Percentiles rank a stretch among this genome's conserved stretches.
Evolutionary conservation across 23 red algal species (phyloP).

Genomic region (Gracilariopsis chorda): DNA sequence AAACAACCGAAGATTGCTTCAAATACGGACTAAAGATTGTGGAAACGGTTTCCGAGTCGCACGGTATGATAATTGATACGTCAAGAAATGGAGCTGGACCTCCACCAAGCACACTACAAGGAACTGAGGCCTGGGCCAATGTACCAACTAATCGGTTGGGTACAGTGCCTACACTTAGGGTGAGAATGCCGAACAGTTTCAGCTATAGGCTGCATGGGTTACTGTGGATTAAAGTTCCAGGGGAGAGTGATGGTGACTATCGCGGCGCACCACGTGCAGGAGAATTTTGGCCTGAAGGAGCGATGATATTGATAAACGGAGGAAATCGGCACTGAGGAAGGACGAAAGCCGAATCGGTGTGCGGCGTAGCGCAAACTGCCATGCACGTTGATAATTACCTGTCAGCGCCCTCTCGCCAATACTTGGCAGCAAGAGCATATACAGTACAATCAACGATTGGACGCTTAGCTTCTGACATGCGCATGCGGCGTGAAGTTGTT

Average conservation of each 20-base stretch:
- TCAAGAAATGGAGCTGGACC: constrained; percentile 56
- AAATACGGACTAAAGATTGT: constrained; percentile 34
- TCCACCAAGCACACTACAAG: constrained; percentile 1
- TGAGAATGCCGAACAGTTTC: constrained; percentile 36
- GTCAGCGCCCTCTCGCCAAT: too few relatives aligned
- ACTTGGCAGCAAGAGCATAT: too few relatives aligned
- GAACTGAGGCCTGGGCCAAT: constrained; percentile 46
- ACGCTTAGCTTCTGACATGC: too few relatives aligned
- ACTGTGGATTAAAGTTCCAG: constrained; percentile 56
- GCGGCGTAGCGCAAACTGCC: too few relatives aligned
- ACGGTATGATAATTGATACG: constrained; percentile 55
- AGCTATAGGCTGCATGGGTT: constrained; percentile 27
- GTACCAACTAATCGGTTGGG: constrained; percentile 36
- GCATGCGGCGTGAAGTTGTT: too few relatives aligned
- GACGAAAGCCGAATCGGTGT: too few relatives aligned
- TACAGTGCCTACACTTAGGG: constrained; percentile 20
- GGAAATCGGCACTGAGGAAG: too few relatives aligned
- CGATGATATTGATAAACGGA: neutral
- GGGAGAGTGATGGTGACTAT: constrained; percentile 52
- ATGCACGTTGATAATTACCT: too few relatives aligned
- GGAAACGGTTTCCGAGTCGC: neutral
- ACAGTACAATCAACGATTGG: too few relatives aligned
- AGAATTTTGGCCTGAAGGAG: constrained; percentile 58
- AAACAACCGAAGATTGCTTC: constrained; percentile 32
- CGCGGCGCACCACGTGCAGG: constrained; percentile 35